Evolutionary conservation across 2,329 filamentous ascomycete genomes (phyloP), one percentile per base, ranked within the genome.

Genomic region (Colletotrichum sidae): DNA sequence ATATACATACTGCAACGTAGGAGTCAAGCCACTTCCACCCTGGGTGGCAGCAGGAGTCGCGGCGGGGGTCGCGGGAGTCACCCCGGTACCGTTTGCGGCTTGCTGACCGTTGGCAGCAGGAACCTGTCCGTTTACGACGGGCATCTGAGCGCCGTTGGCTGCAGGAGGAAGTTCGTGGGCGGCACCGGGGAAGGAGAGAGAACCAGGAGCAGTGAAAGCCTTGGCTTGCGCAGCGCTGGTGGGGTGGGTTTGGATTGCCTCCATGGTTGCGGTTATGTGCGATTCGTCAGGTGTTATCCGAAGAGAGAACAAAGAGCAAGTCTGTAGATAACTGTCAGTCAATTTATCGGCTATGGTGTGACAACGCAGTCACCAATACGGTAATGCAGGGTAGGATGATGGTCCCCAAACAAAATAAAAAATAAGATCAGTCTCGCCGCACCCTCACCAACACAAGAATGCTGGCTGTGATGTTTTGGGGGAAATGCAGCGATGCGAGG

Each of bases 1-100:
- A 73, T 70, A 90, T 91, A 96, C 94, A 93, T 93, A 97, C 94
- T 97, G 93, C 87, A 97, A 86, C 73, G 93, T 96, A 73, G 94
- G 94, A 76, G 94, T 93, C 77, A 97, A 92, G 75, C 94, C 94
- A 83, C 92, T 96, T 70, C 93, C 92, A 78, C 91, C 90, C 76
- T 92, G 88, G 68, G 86, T 90, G 72, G 93, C 93, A 77, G 88
- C 91, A 78, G 95, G 95, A 69, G 95, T 98, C 69, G 94, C 94
- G 81, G 92, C 94, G 74, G 95, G 95, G 80, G 96, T 97, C 69
- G 87, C 87, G 84, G 93, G 93, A 84, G 90, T 92, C 85, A 96
- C 92, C 85, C 90, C 93, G 80, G 88, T 90, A 82, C 89, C 91
- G 77, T 87, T 88, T 68, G 82, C 80, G 79, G 84, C 83, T 80